Evolutionary conservation across 305 asterid genomes (phyloP).

Genomic region (Fraxinus platypoda): DNA sequence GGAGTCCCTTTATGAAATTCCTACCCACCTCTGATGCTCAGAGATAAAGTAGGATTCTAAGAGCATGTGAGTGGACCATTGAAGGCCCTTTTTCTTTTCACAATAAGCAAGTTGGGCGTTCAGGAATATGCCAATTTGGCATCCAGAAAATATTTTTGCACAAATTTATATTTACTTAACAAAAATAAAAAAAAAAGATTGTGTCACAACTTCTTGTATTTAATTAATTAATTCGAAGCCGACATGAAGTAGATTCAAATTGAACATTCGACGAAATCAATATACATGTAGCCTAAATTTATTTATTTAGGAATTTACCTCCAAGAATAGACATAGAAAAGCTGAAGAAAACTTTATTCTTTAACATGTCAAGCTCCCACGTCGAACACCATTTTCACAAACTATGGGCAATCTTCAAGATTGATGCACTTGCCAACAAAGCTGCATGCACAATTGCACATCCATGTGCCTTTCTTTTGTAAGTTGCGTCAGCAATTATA

Average conservation of each 20-base stretch:
- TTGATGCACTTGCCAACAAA: not conserved
- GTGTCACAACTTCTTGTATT: not conserved
- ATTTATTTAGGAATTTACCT: no score
- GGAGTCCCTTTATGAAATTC: not conserved
- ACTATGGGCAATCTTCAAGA: no score
- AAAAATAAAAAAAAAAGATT: not conserved
- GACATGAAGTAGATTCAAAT: not conserved
- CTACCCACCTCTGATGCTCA: not conserved
- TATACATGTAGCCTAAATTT: not conserved
- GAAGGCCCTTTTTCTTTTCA: not conserved
- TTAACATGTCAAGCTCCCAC: not conserved
- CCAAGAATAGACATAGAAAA: not conserved
- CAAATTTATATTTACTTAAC: not conserved
- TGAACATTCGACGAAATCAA: not conserved
- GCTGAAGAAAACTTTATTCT: not conserved
- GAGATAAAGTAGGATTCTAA: not conserved
- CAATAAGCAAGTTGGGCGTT: not conserved
- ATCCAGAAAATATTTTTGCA: not conserved
- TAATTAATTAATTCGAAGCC: not conserved
- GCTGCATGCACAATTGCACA: not conserved
- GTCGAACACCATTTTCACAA: no score
- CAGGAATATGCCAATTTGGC: not conserved
- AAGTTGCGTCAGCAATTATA: not conserved
- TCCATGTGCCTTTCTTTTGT: not conserved
- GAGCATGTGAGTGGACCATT: not conserved